Percentiles rank a stretch among this genome's conserved stretches.
phyloP scores from a whole-genome alignment of 805 yeast genomes.

The Yarrowia hollandica region DNA sequence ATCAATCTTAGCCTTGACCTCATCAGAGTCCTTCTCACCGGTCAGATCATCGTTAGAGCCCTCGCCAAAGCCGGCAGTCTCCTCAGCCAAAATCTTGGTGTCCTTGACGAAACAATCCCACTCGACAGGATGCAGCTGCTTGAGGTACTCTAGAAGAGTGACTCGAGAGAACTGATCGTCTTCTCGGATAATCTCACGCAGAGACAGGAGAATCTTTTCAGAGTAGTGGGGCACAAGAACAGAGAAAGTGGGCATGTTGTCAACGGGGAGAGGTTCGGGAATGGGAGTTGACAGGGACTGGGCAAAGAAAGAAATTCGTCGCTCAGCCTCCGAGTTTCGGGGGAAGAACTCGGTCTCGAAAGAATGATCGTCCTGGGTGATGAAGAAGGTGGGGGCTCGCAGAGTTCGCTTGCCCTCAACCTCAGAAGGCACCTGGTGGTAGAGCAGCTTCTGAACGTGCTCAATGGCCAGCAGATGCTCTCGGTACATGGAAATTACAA shows the following conservation, averaged over 20 bases:
- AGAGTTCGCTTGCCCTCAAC: conserved; percentile 97
- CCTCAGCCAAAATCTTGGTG: conserved; percentile 92
- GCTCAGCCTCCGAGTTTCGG: conserved; percentile 94
- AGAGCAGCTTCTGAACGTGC: conserved; percentile 94
- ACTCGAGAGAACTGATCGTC: conserved; percentile 96
- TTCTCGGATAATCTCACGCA: conserved; percentile 94
- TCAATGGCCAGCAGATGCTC: conserved; percentile 97
- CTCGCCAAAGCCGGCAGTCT: conserved; percentile 77
- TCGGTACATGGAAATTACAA: conserved; percentile 98
- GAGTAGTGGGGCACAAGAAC: conserved; percentile 95
- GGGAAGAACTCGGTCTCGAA: conserved; percentile 98
- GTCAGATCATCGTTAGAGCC: conserved; percentile 43
- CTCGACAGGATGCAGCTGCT: conserved; percentile 93
- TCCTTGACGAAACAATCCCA: conserved; percentile 98
- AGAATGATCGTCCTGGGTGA: conserved; percentile 92
- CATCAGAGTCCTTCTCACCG: conserved; percentile 60
- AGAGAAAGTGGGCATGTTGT: conserved; percentile 99
- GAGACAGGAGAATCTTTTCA: conserved; percentile 89
- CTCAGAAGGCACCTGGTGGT: conserved; percentile 98
- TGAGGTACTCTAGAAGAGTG: conserved; percentile 87
- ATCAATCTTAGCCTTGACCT: conserved; percentile 81
- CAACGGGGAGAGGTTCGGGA: conserved; percentile 98
- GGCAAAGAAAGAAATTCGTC: conserved; percentile 99
- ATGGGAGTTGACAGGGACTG: conserved; percentile 98
- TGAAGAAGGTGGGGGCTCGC: conserved; percentile 98